Percentiles rank a stretch among this genome's conserved stretches.
phyloP scores from a whole-genome alignment of 768 basidiomycete species.

The Tricholoma sp. region DNA sequence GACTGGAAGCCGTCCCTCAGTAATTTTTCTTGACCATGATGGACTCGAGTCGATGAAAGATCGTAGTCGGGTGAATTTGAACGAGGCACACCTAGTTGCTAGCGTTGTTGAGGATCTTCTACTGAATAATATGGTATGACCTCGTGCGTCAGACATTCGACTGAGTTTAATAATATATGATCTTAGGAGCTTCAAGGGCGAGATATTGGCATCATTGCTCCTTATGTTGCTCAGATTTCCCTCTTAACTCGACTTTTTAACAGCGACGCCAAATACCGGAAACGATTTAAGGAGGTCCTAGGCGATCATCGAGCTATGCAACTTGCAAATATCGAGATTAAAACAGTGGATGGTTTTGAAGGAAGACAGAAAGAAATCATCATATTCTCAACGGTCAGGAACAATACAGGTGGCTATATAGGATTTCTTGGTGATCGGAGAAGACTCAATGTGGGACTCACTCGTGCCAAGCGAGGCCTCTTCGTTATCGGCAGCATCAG shows the following conservation, averaged over 20 bases:
- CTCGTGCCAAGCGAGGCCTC: conserved; percentile 80
- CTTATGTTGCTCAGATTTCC: conserved; percentile 84
- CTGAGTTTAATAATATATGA: conserved; percentile 4
- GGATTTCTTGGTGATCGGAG: conserved; percentile 87
- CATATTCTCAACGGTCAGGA: conserved; percentile 86
- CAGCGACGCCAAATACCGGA: conserved; percentile 43
- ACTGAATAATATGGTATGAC: conserved; percentile 62
- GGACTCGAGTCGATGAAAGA: conserved; percentile 63
- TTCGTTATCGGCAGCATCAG: conserved; percentile 73
- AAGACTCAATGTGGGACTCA: conserved; percentile 86
- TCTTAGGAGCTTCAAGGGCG: conserved; percentile 55
- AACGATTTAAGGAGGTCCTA: conserved; percentile 53
- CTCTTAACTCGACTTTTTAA: conserved; percentile 65
- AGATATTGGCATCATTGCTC: conserved; percentile 91
- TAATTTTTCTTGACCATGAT: conserved; percentile 81
- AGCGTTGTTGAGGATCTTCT: conserved; percentile 82
- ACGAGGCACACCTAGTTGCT: conserved; percentile 74
- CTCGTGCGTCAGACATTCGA: conserved; percentile 6
- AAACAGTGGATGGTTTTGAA: conserved; percentile 94
- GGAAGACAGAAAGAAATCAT: conserved; percentile 92
- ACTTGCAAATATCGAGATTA: conserved; percentile 69
- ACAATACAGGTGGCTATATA: conserved; percentile 71
- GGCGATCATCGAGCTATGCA: conserved; percentile 66
- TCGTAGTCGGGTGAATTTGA: conserved; percentile 71
- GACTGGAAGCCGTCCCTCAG: conserved; percentile 44